Evolutionary conservation across 1,284 basidiomycete genomes (phyloP).

Genomic region (Cutaneotrichosporon spelunceum): DNA sequence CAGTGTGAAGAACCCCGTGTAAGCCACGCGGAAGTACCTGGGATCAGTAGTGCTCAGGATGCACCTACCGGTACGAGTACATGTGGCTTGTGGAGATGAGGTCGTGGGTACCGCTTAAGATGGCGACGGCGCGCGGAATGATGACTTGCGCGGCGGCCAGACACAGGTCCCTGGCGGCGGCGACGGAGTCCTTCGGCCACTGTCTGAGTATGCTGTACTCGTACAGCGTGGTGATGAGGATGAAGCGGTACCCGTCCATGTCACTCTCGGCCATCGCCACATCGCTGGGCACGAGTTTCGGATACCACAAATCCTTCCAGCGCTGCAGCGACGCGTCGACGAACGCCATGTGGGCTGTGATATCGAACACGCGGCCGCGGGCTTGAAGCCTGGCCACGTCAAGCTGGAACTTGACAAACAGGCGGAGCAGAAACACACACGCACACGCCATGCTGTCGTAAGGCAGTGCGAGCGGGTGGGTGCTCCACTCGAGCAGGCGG

Average conservation of each 20-base stretch:
- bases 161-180: slow-evolving; percentile 17
- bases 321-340: slow-evolving; percentile 14
- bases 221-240: slow-evolving; percentile 24
- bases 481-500: slow-evolving; percentile 1
- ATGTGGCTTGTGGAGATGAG: neutral
- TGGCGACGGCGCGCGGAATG: slow-evolving; percentile 20
- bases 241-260: slow-evolving; percentile 20
- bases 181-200: neutral
- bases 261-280: slow-evolving; percentile 17
- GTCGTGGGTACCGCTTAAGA: slow-evolving; percentile 11
- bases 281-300: slow-evolving; percentile 4
- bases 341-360: slow-evolving; percentile 3
- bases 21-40: slow-evolving; percentile 24
- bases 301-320: slow-evolving; percentile 11
- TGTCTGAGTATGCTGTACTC: slow-evolving; percentile 5
- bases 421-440: neutral
- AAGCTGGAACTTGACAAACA: slow-evolving; percentile 5
- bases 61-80: slow-evolving; percentile 6
- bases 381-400: neutral
- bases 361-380: neutral
- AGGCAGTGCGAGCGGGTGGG: neutral
- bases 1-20: slow-evolving; percentile 21
- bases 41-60: neutral
- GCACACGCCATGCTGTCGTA: neutral
- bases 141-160: slow-evolving; percentile 17